Percentiles rank a stretch among this genome's conserved stretches.
These are phyloP conservation scores for Claviceps paspali DNA, from an alignment of 2,329 filamentous ascomycete genomes.

Conservation along the genomic window DNA sequence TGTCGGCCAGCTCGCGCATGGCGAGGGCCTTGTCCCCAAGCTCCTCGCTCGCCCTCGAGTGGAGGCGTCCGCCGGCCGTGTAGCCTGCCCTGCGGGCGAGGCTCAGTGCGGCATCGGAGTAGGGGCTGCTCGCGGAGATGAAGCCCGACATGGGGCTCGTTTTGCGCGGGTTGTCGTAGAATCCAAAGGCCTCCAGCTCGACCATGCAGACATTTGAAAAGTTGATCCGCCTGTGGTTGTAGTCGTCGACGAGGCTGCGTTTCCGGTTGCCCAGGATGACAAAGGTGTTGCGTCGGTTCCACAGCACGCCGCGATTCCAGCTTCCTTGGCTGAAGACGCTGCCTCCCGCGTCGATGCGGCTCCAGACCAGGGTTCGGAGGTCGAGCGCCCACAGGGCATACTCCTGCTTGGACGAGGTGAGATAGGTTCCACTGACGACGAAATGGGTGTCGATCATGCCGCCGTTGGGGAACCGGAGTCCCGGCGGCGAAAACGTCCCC, in stretches of 20 bases:
- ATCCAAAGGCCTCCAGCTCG: constrained; percentile 88
- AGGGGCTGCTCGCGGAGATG: constrained; percentile 64
- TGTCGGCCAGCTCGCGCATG: constrained; percentile 78
- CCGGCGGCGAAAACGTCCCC: constrained; percentile 73
- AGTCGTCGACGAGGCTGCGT: constrained; percentile 87
- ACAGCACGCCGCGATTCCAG: constrained; percentile 91
- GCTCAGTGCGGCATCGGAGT: constrained; percentile 39
- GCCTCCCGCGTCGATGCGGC: constrained; percentile 84
- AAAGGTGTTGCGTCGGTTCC: constrained; percentile 87
- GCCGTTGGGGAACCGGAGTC: constrained; percentile 87
- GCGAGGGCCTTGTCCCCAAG: constrained; percentile 67
- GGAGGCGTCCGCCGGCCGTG: constrained; percentile 59
- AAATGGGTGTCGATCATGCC: constrained; percentile 93
- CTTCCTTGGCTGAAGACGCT: constrained; percentile 93
- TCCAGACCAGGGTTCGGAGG: constrained; percentile 78
- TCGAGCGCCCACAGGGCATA: constrained; percentile 95
- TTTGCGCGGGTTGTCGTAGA: constrained; percentile 88
- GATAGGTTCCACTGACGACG: constrained; percentile 90
- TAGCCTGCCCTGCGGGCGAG: constrained; percentile 44
- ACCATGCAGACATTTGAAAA: constrained; percentile 96
- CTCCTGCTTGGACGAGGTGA: constrained; percentile 95
- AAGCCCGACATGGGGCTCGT: constrained; percentile 67
- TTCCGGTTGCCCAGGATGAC: constrained; percentile 91
- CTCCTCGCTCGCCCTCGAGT: constrained; percentile 68
- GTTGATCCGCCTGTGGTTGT: constrained; percentile 94